Conservation (phyloP, 345 rosid species). For the Citrus trifoliata region DNA sequence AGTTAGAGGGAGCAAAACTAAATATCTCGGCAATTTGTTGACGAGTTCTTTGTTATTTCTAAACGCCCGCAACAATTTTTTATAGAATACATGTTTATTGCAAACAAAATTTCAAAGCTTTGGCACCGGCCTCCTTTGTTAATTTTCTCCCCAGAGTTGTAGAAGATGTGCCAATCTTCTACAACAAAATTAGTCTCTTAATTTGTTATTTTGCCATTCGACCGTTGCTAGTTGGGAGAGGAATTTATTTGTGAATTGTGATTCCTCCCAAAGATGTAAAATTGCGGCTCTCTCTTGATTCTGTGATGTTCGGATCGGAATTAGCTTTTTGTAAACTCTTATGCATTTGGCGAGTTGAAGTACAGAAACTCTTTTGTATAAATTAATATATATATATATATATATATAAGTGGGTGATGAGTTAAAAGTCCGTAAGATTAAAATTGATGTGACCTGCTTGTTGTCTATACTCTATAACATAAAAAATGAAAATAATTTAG, state of each 20-base stretch:
- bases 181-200: background rate
- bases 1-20: background rate
- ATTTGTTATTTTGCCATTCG: background rate
- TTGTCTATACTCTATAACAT: too few species aligned
- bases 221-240: background rate
- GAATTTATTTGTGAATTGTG: background rate
- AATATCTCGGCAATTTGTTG: background rate
- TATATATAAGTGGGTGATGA: too few species aligned
- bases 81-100: background rate
- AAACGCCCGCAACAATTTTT: background rate
- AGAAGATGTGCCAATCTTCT: background rate
- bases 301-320: background rate
- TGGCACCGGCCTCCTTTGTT: background rate
- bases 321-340: background rate
- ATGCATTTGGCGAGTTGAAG: too few species aligned
- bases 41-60: background rate
- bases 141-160: background rate
- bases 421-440: too few species aligned
- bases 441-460: too few species aligned
- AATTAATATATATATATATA: too few species aligned
- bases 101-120: background rate
- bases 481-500: too few species aligned
- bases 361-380: too few species aligned
- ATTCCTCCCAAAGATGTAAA: background rate
- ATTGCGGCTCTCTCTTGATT: background rate